Base-by-base conservation (phyloP, 352 stramenopile genomes). In the Hyaloperonospora brassicae region DNA sequence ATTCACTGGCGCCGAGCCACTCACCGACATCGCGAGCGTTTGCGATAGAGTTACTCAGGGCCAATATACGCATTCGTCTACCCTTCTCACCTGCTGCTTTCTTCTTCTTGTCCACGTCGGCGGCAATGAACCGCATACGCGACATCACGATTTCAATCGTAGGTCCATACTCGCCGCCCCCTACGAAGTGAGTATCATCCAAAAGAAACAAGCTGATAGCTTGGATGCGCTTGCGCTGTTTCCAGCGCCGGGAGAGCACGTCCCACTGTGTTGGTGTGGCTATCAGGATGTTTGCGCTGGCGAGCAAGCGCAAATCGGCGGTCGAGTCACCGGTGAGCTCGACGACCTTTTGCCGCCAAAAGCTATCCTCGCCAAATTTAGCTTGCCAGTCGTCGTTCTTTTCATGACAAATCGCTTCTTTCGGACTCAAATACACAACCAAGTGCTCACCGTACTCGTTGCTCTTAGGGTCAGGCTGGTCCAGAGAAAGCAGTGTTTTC, bases 171-270 rank as follows among this genome's bases (percentile, higher is more conserved):
- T 88, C 70, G 6, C 80, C 85, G 11, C 78, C 79, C 24, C 95
- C 96, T 4, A 99, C 77, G 52, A 99, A 97, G 62, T 99, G 97
- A 34, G 98, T 55, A 56, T 99, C 95, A 70, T 99, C 97, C 22
- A 98, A 78, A 49, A 99, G 77, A 27, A 99, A 84, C 7, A 99
- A 74, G 24, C 76, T 78, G 17, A 98, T 79, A 52, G 89, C 76
- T 53, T 98, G 95, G 36, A 99, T 92, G 42, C 84, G 85, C 64
- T 98, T 98, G 45, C 96, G 82, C 64, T 98, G 95, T 62, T 96
- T 97, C 95, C 96, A 98, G 50, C 94, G 83, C 44, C 95, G 73
- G 44, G 89, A 98, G 21, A 99, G 73, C n/a, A 94, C 82, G 57
- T 99, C 96, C 94, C 95, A 99, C 47, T 98, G 82, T 22, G 87